These are phyloP conservation scores for Plantago coronopus DNA, from an alignment of 305 asterid species.

Conservation along the genomic window DNA sequence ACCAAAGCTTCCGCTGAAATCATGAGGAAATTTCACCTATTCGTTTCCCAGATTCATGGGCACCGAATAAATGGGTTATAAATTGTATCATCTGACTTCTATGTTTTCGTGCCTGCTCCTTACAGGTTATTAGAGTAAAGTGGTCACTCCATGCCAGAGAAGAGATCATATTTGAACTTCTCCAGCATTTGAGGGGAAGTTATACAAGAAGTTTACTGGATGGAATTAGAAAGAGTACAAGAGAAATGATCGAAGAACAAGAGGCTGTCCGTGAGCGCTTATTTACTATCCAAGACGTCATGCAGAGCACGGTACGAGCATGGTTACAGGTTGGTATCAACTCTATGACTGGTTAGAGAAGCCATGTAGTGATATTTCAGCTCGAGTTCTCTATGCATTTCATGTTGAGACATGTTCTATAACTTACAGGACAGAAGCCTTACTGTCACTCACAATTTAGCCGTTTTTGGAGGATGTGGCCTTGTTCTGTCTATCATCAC, in stretches of 20 bases:
- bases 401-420: not conserved
- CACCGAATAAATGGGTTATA: no score
- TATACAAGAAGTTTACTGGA: constrained; percentile 54
- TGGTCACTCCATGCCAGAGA: constrained; percentile 99
- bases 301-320: constrained; percentile 97
- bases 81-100: no score
- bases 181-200: constrained; percentile 83
- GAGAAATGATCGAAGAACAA: constrained; percentile 97
- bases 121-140: constrained; percentile 87
- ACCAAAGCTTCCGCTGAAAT: no score
- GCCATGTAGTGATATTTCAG: no score
- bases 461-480: constrained; percentile 92
- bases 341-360: not conserved
- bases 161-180: constrained; percentile 92
- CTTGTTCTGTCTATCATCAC: constrained; percentile 77
- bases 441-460: constrained; percentile 75
- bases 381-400: not conserved
- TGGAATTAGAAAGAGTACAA: constrained; percentile 73
- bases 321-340: constrained; percentile 79
- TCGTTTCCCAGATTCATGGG: no score
- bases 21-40: not conserved
- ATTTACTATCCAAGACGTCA: constrained; percentile 97
- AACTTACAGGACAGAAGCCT: constrained; percentile 78
- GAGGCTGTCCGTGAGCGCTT: constrained; percentile 97
- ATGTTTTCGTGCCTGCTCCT: not conserved